Conservation (phyloP, 805 yeast genomes). For the Hanseniaspora taiwanica region DNA sequence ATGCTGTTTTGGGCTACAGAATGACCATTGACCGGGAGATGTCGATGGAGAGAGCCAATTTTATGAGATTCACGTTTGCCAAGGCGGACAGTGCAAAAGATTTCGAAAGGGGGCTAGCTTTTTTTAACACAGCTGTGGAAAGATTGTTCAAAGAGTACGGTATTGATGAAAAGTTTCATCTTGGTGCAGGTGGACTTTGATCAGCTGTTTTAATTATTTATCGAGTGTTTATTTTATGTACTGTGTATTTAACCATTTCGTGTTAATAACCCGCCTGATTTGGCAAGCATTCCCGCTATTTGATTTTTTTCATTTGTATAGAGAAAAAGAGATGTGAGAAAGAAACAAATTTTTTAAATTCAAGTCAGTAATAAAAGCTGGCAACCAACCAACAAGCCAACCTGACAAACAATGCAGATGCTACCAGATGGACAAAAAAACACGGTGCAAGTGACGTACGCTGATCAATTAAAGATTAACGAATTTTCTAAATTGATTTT, state of each 20-base stretch:
- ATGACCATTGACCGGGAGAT: slow-evolving; percentile 37
- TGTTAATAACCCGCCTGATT: too few species aligned
- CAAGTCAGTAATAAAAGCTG: too few species aligned
- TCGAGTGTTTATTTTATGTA: too few species aligned
- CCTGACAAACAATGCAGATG: slow-evolving; percentile 12
- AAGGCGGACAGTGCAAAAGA: slow-evolving; percentile 33
- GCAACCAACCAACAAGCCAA: neutral
- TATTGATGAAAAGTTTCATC: slow-evolving; percentile 1
- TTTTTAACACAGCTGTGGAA: slow-evolving; percentile 36
- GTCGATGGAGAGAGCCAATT: slow-evolving; percentile 33
- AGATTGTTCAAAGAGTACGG: slow-evolving; percentile 22
- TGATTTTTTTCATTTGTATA: too few species aligned
- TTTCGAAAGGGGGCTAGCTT: slow-evolving; percentile 37
- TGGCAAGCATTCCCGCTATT: too few species aligned
- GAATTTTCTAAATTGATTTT: slow-evolving; percentile 73
- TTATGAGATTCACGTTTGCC: slow-evolving; percentile 48
- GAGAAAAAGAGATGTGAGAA: neutral
- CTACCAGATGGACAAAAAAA: slow-evolving; percentile 32
- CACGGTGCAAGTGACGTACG: slow-evolving; percentile 29
- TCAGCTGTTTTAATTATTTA: too few species aligned
- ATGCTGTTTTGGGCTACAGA: slow-evolving; percentile 41
- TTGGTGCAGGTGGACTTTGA: too few species aligned
- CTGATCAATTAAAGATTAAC: slow-evolving; percentile 82
- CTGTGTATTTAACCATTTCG: too few species aligned
- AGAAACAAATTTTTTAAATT: neutral